Percentiles rank a stretch among this genome's conserved stretches.
phyloP scores from a whole-genome alignment of 306 rosid species.

The Begonia loranthoides region DNA sequence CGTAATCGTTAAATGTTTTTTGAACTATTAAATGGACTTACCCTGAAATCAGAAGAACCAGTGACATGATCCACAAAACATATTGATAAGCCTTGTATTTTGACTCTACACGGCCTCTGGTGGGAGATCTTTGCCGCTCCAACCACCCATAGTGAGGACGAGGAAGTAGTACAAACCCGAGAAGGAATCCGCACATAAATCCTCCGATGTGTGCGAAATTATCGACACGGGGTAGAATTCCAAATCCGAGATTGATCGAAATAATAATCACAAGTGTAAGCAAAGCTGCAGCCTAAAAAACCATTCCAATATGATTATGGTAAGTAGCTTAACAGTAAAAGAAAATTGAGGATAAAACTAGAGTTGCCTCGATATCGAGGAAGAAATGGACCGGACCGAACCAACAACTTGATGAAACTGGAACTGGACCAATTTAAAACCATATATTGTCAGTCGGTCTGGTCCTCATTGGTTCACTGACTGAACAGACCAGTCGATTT shows the following conservation, averaged over 20 bases:
- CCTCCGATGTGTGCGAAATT: slow-evolving; percentile 91
- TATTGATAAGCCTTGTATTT: slow-evolving; percentile 67
- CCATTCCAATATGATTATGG: not conserved
- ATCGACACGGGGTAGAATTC: slow-evolving; percentile 69
- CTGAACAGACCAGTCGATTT: too few species aligned
- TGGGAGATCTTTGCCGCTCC: slow-evolving; percentile 32
- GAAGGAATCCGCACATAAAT: slow-evolving; percentile 54
- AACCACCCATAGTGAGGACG: slow-evolving; percentile 69
- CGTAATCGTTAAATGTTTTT: not conserved
- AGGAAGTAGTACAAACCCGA: slow-evolving; percentile 63
- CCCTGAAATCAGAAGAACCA: slow-evolving; percentile 48
- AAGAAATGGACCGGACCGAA: too few species aligned
- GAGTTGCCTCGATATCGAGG: too few species aligned
- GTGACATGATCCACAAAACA: slow-evolving; percentile 44
- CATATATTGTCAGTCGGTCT: too few species aligned
- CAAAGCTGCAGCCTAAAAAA: slow-evolving; percentile 56
- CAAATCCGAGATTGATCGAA: slow-evolving; percentile 62
- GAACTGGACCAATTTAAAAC: too few species aligned
- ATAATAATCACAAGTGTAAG: slow-evolving; percentile 49
- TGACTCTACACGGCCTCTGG: slow-evolving; percentile 32
- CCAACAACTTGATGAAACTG: too few species aligned
- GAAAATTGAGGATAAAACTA: too few species aligned
- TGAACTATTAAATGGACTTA: slow-evolving; percentile 16
- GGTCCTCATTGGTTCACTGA: too few species aligned
- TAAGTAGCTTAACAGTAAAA: too few species aligned